Percentiles rank a stretch among this genome's conserved stretches.
These are phyloP conservation scores for Penicillium herquei DNA, from an alignment of 495 filamentous ascomycete species.

Conservation along the genomic window DNA sequence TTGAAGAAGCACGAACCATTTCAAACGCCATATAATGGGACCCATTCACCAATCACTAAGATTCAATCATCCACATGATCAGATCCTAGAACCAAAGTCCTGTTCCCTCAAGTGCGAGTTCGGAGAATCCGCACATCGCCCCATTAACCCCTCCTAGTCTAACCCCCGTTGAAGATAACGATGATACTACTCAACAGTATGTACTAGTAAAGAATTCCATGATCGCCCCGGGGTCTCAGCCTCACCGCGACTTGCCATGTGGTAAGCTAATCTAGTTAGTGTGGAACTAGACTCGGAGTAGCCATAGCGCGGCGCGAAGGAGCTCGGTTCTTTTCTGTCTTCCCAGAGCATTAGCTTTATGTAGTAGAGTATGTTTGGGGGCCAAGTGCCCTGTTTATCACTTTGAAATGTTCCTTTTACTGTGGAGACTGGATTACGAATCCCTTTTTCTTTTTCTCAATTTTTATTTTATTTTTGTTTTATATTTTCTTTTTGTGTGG, in stretches of 20 bases:
- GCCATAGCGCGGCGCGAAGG: not conserved
- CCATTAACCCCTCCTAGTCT: too few species aligned
- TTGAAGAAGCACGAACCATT: too few species aligned
- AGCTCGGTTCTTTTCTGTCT: not conserved
- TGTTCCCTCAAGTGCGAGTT: too few species aligned
- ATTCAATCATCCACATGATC: too few species aligned
- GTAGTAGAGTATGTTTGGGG: not conserved
- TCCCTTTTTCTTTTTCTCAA: too few species aligned
- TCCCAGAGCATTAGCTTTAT: not conserved
- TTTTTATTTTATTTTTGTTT: not conserved
- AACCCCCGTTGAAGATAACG: not conserved
- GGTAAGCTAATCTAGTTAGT: not conserved
- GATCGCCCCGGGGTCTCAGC: not conserved
- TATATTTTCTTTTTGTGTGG: not conserved
- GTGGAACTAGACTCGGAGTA: not conserved
- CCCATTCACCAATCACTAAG: too few species aligned
- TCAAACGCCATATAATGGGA: too few species aligned
- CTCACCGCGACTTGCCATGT: not conserved
- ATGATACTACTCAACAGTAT: not conserved
- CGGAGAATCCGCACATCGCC: too few species aligned
- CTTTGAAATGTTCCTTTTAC: not conserved
- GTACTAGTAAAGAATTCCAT: not conserved
- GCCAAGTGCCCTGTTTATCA: not conserved
- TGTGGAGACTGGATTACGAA: constrained; percentile 1
- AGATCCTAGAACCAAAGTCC: too few species aligned